phyloP scores from a whole-genome alignment of 495 filamentous ascomycete species.

The Copromyces sp. region DNA sequence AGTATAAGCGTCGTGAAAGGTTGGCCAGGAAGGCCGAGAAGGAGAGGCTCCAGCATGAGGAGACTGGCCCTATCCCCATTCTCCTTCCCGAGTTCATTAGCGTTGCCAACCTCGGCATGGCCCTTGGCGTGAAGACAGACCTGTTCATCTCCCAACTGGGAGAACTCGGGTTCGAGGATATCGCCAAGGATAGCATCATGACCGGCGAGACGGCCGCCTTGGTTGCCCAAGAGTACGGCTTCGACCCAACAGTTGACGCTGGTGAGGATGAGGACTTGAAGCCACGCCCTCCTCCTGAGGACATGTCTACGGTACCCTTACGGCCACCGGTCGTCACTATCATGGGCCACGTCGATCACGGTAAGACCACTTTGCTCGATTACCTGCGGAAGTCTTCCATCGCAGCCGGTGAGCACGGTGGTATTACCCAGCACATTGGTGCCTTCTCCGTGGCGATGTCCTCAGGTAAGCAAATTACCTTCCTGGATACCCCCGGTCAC shows the following conservation, averaged over 20 bases:
- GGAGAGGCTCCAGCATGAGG: constrained; percentile 18
- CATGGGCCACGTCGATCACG: constrained; percentile 99
- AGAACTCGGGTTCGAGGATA: constrained; percentile 74
- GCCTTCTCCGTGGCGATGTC: constrained; percentile 92
- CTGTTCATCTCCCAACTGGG: constrained; percentile 66
- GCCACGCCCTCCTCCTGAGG: constrained; percentile 59
- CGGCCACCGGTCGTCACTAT: constrained; percentile 96
- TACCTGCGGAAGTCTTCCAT: constrained; percentile 89
- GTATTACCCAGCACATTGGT: constrained; percentile 98
- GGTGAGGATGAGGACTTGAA: constrained; percentile 59
- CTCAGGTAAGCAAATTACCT: constrained; percentile 80
- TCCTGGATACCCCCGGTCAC: constrained; percentile 95
- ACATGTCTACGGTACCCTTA: constrained; percentile 56
- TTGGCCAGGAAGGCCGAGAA: constrained; percentile 27
- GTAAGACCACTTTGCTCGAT: constrained; percentile 94
- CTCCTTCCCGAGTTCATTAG: constrained; percentile 85
- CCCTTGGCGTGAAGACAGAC: constrained; percentile 58
- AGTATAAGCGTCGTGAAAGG: constrained; percentile 27
- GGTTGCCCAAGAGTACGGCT: constrained; percentile 87
- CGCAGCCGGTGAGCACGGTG: constrained; percentile 82
- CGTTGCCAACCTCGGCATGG: constrained; percentile 71
- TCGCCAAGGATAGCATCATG: constrained; percentile 68
- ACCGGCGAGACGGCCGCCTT: constrained; percentile 84
- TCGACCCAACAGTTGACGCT: constrained; percentile 73
- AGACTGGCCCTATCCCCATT: constrained; percentile 37